A percentile compares a stretch with the other conserved stretches of the same genome.
Evolutionary conservation across 2,329 filamentous ascomycete species (phyloP).

Genomic region (Penicillium sp.): DNA sequence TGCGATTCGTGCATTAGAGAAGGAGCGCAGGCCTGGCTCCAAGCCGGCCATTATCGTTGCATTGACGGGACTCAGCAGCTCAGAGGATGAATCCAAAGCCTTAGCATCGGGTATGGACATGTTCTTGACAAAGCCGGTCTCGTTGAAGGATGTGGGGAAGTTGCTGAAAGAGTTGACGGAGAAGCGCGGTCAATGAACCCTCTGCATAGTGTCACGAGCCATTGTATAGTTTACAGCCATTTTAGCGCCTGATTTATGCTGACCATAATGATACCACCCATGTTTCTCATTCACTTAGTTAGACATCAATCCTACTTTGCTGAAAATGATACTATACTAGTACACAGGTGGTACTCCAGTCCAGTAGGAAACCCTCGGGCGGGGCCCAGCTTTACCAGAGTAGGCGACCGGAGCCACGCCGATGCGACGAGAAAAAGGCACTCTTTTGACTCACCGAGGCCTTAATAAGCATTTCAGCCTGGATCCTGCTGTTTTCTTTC

Average conservation of each 20-base stretch:
- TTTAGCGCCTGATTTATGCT: neutral
- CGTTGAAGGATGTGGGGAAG: slow-evolving; percentile 42
- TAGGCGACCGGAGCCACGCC: neutral
- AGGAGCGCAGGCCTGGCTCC: slow-evolving; percentile 18
- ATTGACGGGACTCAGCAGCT: slow-evolving; percentile 45
- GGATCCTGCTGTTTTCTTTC: neutral
- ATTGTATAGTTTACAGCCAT: neutral
- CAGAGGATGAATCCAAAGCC: slow-evolving; percentile 42
- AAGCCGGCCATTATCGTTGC: slow-evolving; percentile 43
- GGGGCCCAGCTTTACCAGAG: neutral
- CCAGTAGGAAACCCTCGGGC: neutral
- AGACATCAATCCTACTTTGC: too few species aligned
- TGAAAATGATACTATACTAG: too few species aligned
- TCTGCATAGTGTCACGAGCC: neutral
- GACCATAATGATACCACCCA: neutral
- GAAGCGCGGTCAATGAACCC: neutral
- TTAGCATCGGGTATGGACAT: slow-evolving; percentile 44
- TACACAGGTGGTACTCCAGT: neutral
- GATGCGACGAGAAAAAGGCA: neutral
- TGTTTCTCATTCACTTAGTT: neutral
- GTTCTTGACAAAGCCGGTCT: slow-evolving; percentile 50
- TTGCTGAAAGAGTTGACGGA: slow-evolving; percentile 35
- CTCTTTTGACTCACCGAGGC: slow-evolving; percentile 27
- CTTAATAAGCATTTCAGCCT: neutral
- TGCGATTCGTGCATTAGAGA: slow-evolving; percentile 37